These are phyloP conservation scores for Pascua guehoae DNA, from an alignment of 1,284 basidiomycete species.

Conservation along the genomic window DNA sequence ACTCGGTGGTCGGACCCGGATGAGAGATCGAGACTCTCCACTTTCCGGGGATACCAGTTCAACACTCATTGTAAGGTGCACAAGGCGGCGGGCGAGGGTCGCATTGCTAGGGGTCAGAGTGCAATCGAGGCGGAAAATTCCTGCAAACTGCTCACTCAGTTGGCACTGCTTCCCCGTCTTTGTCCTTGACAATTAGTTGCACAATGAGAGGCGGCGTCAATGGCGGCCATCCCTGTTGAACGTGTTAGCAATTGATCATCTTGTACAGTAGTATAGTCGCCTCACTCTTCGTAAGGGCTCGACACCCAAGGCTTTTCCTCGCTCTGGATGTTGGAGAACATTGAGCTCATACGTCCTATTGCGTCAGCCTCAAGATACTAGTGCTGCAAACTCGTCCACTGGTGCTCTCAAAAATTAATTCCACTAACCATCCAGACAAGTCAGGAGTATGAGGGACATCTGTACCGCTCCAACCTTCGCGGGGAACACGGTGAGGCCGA, in stretches of 20 bases:
- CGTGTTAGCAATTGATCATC: no score
- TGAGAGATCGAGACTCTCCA: conserved; percentile 13
- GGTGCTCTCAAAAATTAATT: background rate
- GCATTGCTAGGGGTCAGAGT: conserved; percentile 12
- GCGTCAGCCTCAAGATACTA: background rate
- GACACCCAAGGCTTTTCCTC: conserved; percentile 17
- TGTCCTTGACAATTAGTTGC: conserved; percentile 15
- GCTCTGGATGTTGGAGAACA: conserved; percentile 15
- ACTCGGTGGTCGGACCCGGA: conserved; percentile 18
- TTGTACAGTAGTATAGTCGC: no score
- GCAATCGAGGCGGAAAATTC: background rate
- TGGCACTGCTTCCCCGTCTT: conserved; percentile 11
- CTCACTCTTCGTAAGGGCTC: conserved; percentile 15
- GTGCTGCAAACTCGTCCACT: no score
- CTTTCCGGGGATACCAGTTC: conserved; percentile 16
- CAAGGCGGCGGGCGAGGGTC: conserved; percentile 14
- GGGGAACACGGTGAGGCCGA: conserved; percentile 16
- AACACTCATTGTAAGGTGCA: conserved; percentile 20
- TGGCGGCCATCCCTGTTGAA: conserved; percentile 17
- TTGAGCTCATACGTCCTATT: conserved; percentile 14
- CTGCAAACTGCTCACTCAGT: conserved; percentile 12
- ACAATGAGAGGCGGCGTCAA: conserved; percentile 18
- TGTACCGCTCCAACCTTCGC: conserved; percentile 11
- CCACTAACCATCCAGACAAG: conserved; percentile 12
- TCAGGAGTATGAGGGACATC: conserved; percentile 1